These are phyloP conservation scores for Elongisporangium undulatum DNA, from an alignment of 352 stramenopile genomes.

Conservation along the genomic window DNA sequence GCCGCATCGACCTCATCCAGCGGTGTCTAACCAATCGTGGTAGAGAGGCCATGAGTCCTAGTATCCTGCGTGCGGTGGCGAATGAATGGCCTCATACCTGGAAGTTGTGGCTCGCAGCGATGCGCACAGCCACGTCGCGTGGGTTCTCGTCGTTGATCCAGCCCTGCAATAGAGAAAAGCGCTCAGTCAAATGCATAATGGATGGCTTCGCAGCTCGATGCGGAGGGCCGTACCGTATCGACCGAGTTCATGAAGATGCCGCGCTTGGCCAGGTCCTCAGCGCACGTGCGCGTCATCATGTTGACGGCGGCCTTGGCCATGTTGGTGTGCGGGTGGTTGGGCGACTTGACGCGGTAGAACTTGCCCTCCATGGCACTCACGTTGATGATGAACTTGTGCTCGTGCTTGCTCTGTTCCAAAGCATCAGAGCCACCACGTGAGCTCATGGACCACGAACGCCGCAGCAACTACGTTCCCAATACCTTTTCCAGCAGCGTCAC, in stretches of 20 bases:
- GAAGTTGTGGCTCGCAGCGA: slow-evolving; percentile 91
- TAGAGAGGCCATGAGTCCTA: too few relatives aligned
- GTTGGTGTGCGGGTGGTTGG: slow-evolving; percentile 95
- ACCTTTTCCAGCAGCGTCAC: slow-evolving; percentile 64
- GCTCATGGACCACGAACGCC: too few relatives aligned
- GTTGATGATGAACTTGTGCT: slow-evolving; percentile 88
- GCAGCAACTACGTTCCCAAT: too few relatives aligned
- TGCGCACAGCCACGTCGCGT: slow-evolving; percentile 86
- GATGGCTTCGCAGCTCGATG: too few relatives aligned
- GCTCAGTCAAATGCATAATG: too few relatives aligned
- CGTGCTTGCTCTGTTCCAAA: slow-evolving; percentile 32
- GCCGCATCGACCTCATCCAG: slow-evolving; percentile 95
- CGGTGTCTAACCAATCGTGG: slow-evolving; percentile 62
- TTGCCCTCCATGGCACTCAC: slow-evolving; percentile 96
- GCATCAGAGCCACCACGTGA: slow-evolving; percentile 7
- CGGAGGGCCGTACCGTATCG: slow-evolving; percentile 81
- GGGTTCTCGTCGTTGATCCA: slow-evolving; percentile 98
- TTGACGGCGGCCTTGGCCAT: slow-evolving; percentile 96
- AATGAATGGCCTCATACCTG: slow-evolving; percentile 29
- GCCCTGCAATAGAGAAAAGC: slow-evolving; percentile 26
- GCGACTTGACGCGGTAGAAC: slow-evolving; percentile 93
- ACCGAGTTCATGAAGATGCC: slow-evolving; percentile 95
- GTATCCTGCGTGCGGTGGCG: too few relatives aligned
- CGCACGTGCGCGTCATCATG: slow-evolving; percentile 93
- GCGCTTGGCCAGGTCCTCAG: slow-evolving; percentile 84